These are phyloP conservation scores for Phialophora tarda DNA, from an alignment of 2,329 filamentous ascomycete genomes.

Conservation along the genomic window DNA sequence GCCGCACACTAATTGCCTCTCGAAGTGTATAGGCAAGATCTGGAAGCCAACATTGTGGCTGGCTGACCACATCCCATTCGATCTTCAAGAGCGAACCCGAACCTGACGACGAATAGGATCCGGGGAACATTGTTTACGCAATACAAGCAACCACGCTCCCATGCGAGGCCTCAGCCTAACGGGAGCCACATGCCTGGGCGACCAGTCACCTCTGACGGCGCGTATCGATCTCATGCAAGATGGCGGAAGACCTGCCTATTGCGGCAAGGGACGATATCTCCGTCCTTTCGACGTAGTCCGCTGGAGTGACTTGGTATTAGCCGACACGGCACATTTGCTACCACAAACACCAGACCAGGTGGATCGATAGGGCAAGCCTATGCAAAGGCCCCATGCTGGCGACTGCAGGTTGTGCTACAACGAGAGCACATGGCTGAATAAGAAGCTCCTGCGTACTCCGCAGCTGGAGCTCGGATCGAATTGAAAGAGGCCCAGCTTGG, in stretches of 20 bases:
- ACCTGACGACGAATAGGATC: background rate
- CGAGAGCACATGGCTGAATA: background rate
- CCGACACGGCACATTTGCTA: background rate
- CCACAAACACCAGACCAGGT: background rate
- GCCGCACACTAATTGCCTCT: background rate
- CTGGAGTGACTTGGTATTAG: background rate
- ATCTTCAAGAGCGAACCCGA: background rate
- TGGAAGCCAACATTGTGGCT: background rate
- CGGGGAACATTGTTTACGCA: background rate
- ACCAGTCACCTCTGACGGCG: background rate
- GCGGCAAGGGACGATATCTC: conserved; percentile 2
- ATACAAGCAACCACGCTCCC: background rate
- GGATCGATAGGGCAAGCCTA: background rate
- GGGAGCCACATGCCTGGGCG: too few species aligned
- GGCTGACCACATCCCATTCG: background rate
- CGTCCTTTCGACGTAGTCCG: background rate
- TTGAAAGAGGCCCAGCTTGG: background rate
- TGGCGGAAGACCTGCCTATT: conserved; percentile 3
- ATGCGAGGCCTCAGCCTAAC: background rate
- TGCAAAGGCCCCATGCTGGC: too few species aligned
- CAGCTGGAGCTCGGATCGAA: background rate
- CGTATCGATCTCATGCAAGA: background rate
- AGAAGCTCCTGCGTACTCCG: background rate
- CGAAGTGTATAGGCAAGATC: background rate
- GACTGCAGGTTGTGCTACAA: background rate